Percentiles rank a stretch among this genome's conserved stretches.
Conservation (phyloP, 73 alveolate genomes). For the Paramecium primaurelia region DNA sequence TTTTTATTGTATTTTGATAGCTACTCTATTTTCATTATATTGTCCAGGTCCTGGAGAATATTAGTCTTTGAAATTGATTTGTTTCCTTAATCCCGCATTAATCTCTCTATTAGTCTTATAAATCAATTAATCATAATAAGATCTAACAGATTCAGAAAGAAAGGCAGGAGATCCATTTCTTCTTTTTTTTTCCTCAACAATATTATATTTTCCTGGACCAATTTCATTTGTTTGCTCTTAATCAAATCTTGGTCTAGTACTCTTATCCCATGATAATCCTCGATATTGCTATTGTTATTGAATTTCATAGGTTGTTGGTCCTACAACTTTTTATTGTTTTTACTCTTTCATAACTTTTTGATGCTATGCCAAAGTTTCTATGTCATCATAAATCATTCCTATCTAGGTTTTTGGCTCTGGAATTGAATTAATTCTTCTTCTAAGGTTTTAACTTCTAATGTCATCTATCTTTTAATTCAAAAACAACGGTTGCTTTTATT, state of each 20-base stretch:
- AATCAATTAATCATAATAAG: not conserved
- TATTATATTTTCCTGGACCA: constrained; percentile 12
- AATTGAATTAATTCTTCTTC: constrained; percentile 26
- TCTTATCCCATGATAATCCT: constrained; percentile 17
- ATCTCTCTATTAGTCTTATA: constrained; percentile 24
- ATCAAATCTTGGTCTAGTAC: not conserved
- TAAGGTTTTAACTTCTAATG: not conserved
- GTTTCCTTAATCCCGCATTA: constrained; percentile 4
- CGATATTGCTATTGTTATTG: not conserved
- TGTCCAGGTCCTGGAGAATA: constrained; percentile 28
- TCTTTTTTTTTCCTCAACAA: not conserved
- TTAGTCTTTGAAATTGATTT: not conserved
- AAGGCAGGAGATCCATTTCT: constrained; percentile 22
- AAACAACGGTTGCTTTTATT: not conserved
- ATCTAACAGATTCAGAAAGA: not conserved
- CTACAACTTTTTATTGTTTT: not conserved
- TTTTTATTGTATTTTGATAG: not conserved
- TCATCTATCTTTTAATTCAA: not conserved
- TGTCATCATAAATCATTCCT: constrained; percentile 15
- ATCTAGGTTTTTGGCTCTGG: not conserved
- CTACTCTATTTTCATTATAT: constrained; percentile 1
- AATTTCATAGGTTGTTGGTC: constrained; percentile 35
- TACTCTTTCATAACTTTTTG: not conserved
- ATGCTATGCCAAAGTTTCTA: constrained; percentile 34
- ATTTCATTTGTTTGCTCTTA: not conserved